Conservation (phyloP, 305 asterid genomes). For the Fraxinus baroniana region DNA sequence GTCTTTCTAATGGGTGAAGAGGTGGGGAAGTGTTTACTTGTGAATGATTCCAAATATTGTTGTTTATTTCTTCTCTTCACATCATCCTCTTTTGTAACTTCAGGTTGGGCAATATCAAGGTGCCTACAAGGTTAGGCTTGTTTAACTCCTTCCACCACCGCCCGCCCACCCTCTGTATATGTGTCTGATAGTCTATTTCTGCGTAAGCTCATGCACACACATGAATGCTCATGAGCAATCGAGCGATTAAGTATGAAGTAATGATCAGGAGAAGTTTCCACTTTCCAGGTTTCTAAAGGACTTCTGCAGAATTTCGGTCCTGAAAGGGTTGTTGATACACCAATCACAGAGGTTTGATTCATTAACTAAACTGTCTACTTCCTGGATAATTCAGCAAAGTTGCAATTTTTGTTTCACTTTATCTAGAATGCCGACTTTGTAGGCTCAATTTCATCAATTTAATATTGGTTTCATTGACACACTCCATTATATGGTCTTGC, state of each 20-base stretch:
- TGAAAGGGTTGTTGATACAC: conserved; percentile 52
- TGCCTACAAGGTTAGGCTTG: conserved; percentile 48
- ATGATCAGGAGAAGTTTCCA: not conserved
- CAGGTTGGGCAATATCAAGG: conserved; percentile 64
- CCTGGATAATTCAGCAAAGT: not conserved
- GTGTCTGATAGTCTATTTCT: too few relatives aligned
- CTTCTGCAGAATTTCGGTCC: conserved; percentile 50
- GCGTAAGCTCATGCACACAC: too few relatives aligned
- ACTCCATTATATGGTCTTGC: not conserved
- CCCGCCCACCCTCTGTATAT: too few relatives aligned
- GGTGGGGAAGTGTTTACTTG: conserved; percentile 18
- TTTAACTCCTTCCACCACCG: not conserved
- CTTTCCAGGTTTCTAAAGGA: conserved; percentile 44
- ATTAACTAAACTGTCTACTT: not conserved
- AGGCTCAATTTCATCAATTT: not conserved
- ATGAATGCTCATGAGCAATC: too few relatives aligned
- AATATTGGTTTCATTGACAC: not conserved
- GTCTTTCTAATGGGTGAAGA: conserved; percentile 58
- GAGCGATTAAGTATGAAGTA: too few relatives aligned
- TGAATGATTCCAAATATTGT: not conserved
- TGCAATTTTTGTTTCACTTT: not conserved
- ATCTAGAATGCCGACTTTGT: not conserved
- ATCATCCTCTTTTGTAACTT: conserved; percentile 7
- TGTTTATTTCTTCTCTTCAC: not conserved
- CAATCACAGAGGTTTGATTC: conserved; percentile 47